These are phyloP conservation scores for Polysphondylium violaceum DNA, from an alignment of 78 protist species.

Conservation along the genomic window DNA sequence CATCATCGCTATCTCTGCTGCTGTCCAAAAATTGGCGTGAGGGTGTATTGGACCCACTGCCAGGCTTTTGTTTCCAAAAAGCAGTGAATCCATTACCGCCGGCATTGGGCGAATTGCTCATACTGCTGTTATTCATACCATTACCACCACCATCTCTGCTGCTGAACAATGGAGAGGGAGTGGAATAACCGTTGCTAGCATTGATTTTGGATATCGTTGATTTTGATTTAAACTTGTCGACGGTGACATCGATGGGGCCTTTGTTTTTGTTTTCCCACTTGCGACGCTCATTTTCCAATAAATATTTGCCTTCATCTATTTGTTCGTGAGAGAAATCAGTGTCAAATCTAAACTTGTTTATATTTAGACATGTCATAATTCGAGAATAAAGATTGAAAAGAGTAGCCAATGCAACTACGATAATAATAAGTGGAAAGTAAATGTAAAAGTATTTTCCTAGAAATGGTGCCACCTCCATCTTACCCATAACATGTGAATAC, in stretches of 20 bases:
- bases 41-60: too few relatives aligned
- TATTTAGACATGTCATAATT: conserved; percentile 38
- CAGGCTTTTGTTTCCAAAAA: too few relatives aligned
- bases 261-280: conserved; percentile 23
- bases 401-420: conserved; percentile 69
- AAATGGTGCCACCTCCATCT: conserved; percentile 45
- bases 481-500: conserved; percentile 65
- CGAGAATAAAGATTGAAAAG: conserved; percentile 60
- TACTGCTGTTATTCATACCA: too few relatives aligned
- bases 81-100: too few relatives aligned
- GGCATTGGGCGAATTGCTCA: too few relatives aligned
- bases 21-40: too few relatives aligned
- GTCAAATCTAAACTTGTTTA: conserved; percentile 65
- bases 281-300: conserved; percentile 20
- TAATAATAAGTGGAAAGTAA: conserved; percentile 79
- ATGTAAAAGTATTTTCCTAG: conserved; percentile 64
- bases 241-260: too few relatives aligned
- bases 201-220: too few relatives aligned
- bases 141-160: neutral
- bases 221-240: too few relatives aligned
- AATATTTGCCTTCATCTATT: conserved; percentile 66
- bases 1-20: too few relatives aligned
- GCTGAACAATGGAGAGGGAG: neutral
- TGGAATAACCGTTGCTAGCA: too few relatives aligned
- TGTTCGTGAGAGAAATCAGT: conserved; percentile 54